phyloP scores from a whole-genome alignment of 208 protist species.

The Lotmaria passim region DNA sequence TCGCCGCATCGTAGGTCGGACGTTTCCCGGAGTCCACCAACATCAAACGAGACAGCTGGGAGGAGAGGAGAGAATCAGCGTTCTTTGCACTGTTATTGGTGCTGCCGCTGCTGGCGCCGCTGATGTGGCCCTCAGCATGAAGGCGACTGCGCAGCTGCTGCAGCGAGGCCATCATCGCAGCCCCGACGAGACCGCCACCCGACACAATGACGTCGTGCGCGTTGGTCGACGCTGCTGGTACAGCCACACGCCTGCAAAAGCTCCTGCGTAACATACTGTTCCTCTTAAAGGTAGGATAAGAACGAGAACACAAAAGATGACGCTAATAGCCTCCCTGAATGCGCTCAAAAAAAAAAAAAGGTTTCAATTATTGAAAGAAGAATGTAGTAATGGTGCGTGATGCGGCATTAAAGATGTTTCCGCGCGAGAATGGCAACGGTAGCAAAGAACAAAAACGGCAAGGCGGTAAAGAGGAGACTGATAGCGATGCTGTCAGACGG shows the following conservation, averaged over 20 bases:
- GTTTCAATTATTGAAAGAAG: neutral
- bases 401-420: neutral
- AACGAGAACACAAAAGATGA: neutral
- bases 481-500: neutral
- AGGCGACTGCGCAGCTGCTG: conserved; percentile 71
- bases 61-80: conserved; percentile 12
- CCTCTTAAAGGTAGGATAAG: neutral
- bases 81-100: neutral
- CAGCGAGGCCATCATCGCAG: conserved; percentile 70
- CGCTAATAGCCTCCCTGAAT: neutral
- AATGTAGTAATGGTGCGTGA: no score
- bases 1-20: conserved; percentile 55
- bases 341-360: neutral
- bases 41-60: conserved; percentile 57
- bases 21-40: conserved; percentile 61
- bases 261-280: conserved; percentile 25
- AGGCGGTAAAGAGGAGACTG: neutral
- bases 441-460: neutral
- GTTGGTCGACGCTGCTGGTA: neutral
- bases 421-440: neutral
- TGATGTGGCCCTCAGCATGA: conserved; percentile 1
- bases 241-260: neutral
- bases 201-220: conserved; percentile 73
- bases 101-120: neutral
- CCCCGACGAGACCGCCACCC: conserved; percentile 80